Evolutionary conservation across 1,284 basidiomycete genomes (phyloP), one percentile per base, ranked within the genome.

Genomic region (Clitocybe nebularis): DNA sequence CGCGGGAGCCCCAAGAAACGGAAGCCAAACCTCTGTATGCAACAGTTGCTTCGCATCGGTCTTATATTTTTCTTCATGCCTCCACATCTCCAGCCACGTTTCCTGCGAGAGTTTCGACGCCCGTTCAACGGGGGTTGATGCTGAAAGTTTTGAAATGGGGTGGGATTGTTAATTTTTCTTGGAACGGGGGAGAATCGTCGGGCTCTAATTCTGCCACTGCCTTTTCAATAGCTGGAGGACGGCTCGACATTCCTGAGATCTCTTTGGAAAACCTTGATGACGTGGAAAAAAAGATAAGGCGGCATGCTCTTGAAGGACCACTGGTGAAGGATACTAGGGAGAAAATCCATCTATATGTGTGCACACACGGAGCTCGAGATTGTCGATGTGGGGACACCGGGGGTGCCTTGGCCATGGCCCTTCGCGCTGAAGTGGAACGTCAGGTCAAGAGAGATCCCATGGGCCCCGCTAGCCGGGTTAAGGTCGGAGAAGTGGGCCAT

Each of bases 371-470:
- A 0, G 64, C 71, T 16, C 66, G 84, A 25, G 85, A 89, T 54
- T 89, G 86, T 62, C 69, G 84, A 7, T 93, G 90, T 53, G 81
- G 83, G 0, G 74, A 84, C 14, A 71, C 61, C 11, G 89, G 90
- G 0, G 71, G 68, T 1, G 63, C 59, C 10, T 72, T 85, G 7
- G 72, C 61, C 1, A 55, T 56, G 0, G 62, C 68, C 0, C 54
- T 81, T 25, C 58, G 63, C 37, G 55, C 71, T 38, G 71, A 76
- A 54, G 47, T 77, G 4, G 51, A 54, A 17, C 56, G 56, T 17
- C 68, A 67, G 41, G 55, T 51, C 24, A 33, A 35, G 21, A 37
- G 28, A 16, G 52, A 64, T 35, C 54, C 55, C 1, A 23, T 14
- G 17, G 57, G 58, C 2, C 43, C 48, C 3, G 52, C 59, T 1